Evolutionary conservation across 805 yeast species (phyloP).

Genomic region (Torulaspora microellipsoides): DNA sequence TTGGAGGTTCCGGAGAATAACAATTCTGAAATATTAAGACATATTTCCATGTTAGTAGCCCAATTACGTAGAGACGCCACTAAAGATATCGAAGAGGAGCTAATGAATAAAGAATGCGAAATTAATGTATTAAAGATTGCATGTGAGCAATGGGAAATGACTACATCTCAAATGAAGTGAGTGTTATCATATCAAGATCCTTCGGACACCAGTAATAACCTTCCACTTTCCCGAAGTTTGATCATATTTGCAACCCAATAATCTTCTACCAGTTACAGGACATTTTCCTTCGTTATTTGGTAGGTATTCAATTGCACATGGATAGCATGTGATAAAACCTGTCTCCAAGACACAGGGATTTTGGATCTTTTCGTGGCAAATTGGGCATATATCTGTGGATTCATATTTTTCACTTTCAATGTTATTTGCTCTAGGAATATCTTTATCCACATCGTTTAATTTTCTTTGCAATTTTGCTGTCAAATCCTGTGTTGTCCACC

Average conservation of each 20-base stretch:
- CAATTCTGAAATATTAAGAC: conserved; percentile 15
- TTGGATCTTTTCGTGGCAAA: conserved; percentile 59
- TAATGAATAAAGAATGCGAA: conserved; percentile 26
- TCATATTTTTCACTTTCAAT: conserved; percentile 1
- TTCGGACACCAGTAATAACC: conserved; percentile 69
- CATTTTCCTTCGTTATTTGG: conserved; percentile 54
- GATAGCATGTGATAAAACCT: conserved; percentile 85
- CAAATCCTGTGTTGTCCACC: conserved; percentile 85
- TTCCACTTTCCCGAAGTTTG: conserved; percentile 59
- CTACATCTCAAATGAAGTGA: conserved; percentile 1
- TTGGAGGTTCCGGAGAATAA: conserved; percentile 9
- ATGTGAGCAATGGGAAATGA: conserved; percentile 31
- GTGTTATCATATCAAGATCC: conserved; percentile 53
- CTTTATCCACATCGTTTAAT: conserved; percentile 42
- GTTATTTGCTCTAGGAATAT: conserved; percentile 31
- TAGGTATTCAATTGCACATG: conserved; percentile 70
- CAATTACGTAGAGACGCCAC: conserved; percentile 21
- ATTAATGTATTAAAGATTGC: conserved; percentile 21
- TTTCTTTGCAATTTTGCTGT: conserved; percentile 52
- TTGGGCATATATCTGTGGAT: conserved; percentile 46
- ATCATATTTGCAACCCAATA: conserved; percentile 68
- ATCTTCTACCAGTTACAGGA: conserved; percentile 71
- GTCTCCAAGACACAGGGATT: conserved; percentile 90
- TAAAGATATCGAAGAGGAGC: conserved; percentile 23
- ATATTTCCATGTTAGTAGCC: conserved; percentile 20